Base-by-base conservation (phyloP, 23 red algal species). In the Gracilaria domingensis region DNA sequence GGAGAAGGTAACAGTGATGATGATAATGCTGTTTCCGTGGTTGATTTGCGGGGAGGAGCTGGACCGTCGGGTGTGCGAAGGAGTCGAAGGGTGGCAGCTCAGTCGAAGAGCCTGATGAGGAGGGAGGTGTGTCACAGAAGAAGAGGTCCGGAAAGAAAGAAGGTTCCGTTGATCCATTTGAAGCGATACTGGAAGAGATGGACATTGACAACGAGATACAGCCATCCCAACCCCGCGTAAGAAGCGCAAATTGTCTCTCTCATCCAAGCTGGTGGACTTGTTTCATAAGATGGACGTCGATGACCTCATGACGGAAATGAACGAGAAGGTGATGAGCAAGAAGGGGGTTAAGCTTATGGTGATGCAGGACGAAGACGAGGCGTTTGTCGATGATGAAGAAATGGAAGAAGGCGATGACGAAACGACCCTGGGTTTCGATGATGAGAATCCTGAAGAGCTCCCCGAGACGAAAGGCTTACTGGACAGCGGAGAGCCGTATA, bases 221-320 rank as follows among this genome's bases (percentile, higher is more conserved):
- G 51, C 14, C 51, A 62, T 62, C 5, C 59, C 59, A 62, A 29
- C 59, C 59, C 59, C 59, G 59, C 24, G 23, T 25, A 62, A 62
- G 59, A 62, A 30, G 26, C 23, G 59, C 24, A 62, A 29, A 30
- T 25, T 62, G 4, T 30, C 26, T 62, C 59, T 62, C 18, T 62
- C 3, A 12, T 29, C 59, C 23, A 30, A 62, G 26, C 23, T 62
- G 59, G 59, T 62, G 59, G 59, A 30, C 4, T 62, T 62, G 24
- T 62, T 62, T 62, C 26, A 62, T 23, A 62, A 62, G 59, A 62
- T 62, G 26, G 59, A 62, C 59, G 59, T 62, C 26, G 26, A 62
- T 62, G 59, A 62, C 24, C 26, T 62, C 24, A 26, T 62, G 59
- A 30, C 4, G 23, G 59, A 62, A 30, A 62, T 62, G 59, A 62